These are phyloP conservation scores for Neodidymelliopsis sp. DNA, from an alignment of 2,329 filamentous ascomycete species.

Conservation along the genomic window DNA sequence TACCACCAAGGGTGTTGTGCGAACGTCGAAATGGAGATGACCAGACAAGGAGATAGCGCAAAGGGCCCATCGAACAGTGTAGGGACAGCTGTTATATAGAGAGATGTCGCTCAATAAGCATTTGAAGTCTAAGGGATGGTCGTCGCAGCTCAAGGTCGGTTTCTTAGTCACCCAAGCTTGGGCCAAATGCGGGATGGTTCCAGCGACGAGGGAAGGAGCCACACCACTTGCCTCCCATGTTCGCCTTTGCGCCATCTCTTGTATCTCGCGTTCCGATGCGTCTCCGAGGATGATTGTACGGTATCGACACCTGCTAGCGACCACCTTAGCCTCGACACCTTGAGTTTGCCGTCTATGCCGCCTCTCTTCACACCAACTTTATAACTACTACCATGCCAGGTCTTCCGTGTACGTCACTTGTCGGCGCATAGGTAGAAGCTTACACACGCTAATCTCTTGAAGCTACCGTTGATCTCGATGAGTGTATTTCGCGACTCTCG, in stretches of 20 bases:
- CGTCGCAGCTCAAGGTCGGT: constrained; percentile 9
- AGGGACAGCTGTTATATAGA: constrained; percentile 1
- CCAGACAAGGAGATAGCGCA: constrained; percentile 2
- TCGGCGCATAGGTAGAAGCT: constrained; percentile 7
- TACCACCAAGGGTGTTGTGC: not conserved
- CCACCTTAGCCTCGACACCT: constrained; percentile 46
- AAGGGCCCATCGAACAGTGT: not conserved
- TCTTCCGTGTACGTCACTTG: constrained; percentile 55
- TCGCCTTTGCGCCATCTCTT: constrained; percentile 28
- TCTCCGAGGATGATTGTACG: constrained; percentile 51
- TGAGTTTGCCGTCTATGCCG: constrained; percentile 44
- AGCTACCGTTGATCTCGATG: constrained; percentile 97
- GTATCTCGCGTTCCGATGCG: constrained; percentile 36
- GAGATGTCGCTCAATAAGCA: not conserved
- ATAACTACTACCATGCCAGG: constrained; percentile 55
- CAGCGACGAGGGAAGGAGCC: constrained; percentile 13
- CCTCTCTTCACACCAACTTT: constrained; percentile 20
- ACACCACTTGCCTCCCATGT: constrained; percentile 23
- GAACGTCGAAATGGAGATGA: constrained; percentile 16
- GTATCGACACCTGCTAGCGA: constrained; percentile 47
- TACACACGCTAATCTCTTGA: constrained; percentile 29
- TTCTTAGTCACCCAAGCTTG: constrained; percentile 26
- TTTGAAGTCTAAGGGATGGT: not conserved
- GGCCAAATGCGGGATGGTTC: constrained; percentile 20
- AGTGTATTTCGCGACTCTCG: constrained; percentile 96